Percentiles rank a stretch among this genome's conserved stretches.
Evolutionary conservation across 2,329 filamentous ascomycete genomes (phyloP).

Genomic region (Pyricularia sp.): DNA sequence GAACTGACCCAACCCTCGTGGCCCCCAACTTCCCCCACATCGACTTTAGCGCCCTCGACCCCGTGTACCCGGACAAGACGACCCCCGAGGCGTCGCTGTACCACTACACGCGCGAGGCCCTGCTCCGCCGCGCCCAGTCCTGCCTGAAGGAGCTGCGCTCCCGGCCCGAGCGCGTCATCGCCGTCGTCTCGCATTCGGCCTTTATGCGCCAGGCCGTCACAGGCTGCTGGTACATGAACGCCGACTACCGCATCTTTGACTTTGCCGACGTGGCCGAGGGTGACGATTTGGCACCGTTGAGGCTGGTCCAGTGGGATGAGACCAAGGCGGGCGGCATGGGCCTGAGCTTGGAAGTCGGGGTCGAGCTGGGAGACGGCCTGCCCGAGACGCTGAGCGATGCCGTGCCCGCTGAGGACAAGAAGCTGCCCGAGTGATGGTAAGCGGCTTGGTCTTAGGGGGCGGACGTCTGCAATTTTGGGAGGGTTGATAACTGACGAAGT

Average conservation of each 20-base stretch:
- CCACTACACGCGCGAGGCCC: conserved; percentile 39
- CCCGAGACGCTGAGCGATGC: background rate
- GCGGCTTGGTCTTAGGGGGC: background rate
- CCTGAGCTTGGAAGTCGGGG: background rate
- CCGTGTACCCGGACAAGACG: conserved; percentile 54
- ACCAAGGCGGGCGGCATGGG: conserved; percentile 1
- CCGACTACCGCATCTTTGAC: conserved; percentile 55
- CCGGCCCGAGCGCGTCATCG: conserved; percentile 50
- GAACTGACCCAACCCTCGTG: conserved; percentile 22
- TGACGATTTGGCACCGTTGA: conserved; percentile 13
- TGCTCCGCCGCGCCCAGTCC: conserved; percentile 44
- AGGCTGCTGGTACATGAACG: conserved; percentile 48
- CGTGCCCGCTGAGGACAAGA: background rate
- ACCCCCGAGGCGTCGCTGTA: conserved; percentile 35
- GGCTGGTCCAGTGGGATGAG: conserved; percentile 3
- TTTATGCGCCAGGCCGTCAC: conserved; percentile 51
- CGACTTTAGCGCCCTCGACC: conserved; percentile 47
- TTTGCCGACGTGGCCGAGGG: conserved; percentile 25
- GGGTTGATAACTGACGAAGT: too few relatives aligned
- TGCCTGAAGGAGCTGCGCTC: conserved; percentile 38
- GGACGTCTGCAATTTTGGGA: too few relatives aligned
- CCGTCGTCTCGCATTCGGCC: conserved; percentile 56
- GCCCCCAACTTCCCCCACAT: conserved; percentile 32
- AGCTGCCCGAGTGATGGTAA: background rate
- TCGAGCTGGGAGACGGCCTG: background rate